phyloP scores from a whole-genome alignment of 1,284 basidiomycete species.

The Ustilago loliicola region DNA sequence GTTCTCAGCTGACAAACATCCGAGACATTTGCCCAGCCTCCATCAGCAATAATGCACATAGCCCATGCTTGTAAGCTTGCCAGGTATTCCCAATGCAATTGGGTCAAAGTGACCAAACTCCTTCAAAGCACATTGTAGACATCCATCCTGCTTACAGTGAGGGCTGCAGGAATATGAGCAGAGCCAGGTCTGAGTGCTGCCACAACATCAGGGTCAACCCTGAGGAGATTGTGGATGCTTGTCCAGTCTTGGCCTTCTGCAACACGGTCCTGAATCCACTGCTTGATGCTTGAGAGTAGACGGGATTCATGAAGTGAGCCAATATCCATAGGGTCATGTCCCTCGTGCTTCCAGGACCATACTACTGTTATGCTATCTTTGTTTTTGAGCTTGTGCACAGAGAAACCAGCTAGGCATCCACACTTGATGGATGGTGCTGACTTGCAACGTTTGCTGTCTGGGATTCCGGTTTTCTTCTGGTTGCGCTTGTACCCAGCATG shows the following conservation, averaged over 20 bases:
- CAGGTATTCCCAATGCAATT: background rate
- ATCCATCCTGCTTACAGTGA: background rate
- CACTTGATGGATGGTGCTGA: background rate
- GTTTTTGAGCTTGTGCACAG: background rate
- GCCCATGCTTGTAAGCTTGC: background rate
- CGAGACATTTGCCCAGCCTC: background rate
- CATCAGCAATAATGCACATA: background rate
- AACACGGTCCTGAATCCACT: background rate
- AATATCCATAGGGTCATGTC: background rate
- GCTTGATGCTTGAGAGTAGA: background rate
- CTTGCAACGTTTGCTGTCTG: background rate
- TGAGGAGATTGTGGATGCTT: background rate
- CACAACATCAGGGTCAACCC: background rate
- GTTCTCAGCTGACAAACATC: background rate
- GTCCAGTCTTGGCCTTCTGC: background rate
- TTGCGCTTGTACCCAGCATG: background rate
- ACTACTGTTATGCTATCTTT: background rate
- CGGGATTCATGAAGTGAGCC: background rate
- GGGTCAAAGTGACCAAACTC: background rate
- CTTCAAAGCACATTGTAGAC: background rate
- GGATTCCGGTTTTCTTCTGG: background rate
- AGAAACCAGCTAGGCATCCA: background rate
- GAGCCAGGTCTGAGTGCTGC: background rate
- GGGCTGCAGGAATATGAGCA: background rate
- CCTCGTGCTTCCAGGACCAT: background rate